Percentiles rank a stretch among this genome's conserved stretches.
phyloP scores from a whole-genome alignment of 805 yeast genomes.

The Lachancea sp. region DNA sequence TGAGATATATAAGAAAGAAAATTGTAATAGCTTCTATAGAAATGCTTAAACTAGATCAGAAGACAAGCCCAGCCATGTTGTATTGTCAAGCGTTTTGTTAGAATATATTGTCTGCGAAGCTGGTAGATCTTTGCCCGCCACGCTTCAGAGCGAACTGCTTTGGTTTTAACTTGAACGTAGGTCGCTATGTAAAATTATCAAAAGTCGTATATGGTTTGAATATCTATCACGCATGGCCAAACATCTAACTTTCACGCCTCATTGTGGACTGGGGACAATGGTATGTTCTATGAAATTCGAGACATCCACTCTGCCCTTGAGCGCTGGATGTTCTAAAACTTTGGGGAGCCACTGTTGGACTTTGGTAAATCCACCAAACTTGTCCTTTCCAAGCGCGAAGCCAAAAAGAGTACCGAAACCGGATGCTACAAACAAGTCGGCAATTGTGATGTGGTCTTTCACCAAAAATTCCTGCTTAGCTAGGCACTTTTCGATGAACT shows the following conservation, averaged over 20 bases:
- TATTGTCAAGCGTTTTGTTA: no score
- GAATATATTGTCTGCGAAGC: no score
- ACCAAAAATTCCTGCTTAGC: slow-evolving; percentile 6
- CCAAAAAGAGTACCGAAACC: neutral
- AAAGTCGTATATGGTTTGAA: neutral
- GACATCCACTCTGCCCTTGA: no score
- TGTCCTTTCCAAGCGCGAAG: neutral
- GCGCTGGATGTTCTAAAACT: no score
- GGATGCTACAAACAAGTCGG: slow-evolving; percentile 7
- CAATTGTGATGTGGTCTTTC: slow-evolving; percentile 7
- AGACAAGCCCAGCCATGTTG: no score
- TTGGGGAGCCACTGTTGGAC: no score
- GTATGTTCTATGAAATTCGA: neutral
- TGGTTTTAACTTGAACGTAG: no score
- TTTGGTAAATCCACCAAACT: no score
- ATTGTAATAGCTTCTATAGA: neutral
- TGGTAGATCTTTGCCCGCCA: no score
- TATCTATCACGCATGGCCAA: neutral
- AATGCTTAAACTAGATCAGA: no score
- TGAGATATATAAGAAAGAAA: neutral
- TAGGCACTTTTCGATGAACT: no score
- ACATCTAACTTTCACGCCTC: neutral
- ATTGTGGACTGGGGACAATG: neutral
- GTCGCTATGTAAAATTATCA: neutral
- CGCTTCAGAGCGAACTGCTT: no score